Base-by-base conservation (phyloP, 2,329 filamentous ascomycete species). In the Mycosphaerella arachidis region DNA sequence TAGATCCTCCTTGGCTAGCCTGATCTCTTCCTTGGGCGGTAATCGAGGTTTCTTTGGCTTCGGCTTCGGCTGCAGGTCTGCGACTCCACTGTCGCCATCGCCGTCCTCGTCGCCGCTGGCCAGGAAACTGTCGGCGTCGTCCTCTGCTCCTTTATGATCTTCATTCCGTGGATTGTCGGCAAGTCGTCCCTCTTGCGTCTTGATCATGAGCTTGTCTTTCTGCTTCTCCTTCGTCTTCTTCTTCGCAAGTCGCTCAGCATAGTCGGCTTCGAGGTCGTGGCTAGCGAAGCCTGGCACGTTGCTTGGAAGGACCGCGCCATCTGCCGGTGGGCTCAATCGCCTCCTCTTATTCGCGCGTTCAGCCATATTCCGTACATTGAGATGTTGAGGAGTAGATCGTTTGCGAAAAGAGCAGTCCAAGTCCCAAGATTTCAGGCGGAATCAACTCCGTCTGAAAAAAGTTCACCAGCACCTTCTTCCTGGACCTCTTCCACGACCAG, bases 181-280 rank as follows among this genome's bases (percentile, higher is more conserved):
- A 16, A 94, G 63, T 73, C 67, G 80, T 75, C 94, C 94, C 66
- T 93, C 89, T 0, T 86, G 82, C 0, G 91, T 95, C 76, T 94
- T 95, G 65, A 97, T 91, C 0, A 92, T 92, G 37, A 99, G 80
- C 68, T 88, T 85, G 40, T 85, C 91, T 72, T 79, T 88, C 72
- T 92, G 89, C 84, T 58, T 84, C 82, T 66, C 63, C 55, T 63
- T 65, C 73, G 91, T 90, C 71, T 85, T 87, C 37, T 82, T 77
- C 74, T 94, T 94, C 68, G 90, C 84, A 51, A 89, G 86, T 67
- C 86, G 86, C 62, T 84, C 84, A 75, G 96, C 92, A 79, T 97
- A 97, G 74, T 91, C 88, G 72, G 96, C 89, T 78, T 96, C 94
- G 53, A 96, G 82, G 71, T 96, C 86, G 92, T 93, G 97, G 75